Evolutionary conservation across 1,284 basidiomycete species (phyloP).

Genomic region (Rhodotorula sp.): DNA sequence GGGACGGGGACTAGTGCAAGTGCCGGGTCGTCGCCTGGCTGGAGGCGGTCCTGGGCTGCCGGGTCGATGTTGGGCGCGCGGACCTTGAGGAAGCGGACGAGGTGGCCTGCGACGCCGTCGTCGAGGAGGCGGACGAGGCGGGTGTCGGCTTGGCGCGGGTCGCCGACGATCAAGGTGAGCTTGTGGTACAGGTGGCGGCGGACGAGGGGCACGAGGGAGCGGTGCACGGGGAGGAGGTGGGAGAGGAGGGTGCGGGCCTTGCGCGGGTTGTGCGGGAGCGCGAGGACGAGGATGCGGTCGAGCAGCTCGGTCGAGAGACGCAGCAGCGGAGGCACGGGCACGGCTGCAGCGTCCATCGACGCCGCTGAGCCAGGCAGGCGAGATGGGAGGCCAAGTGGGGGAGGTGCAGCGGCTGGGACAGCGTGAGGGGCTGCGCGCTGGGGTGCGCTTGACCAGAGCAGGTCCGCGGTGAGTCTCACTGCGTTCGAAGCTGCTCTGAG

Average conservation of each 20-base stretch:
- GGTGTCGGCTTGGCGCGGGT: background rate
- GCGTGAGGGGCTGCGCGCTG: no score
- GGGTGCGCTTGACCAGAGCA: no score
- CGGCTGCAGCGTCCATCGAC: background rate
- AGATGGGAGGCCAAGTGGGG: background rate
- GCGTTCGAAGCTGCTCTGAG: no score
- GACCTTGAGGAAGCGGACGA: slow-evolving; percentile 10
- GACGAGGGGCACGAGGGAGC: slow-evolving; percentile 6
- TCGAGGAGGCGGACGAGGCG: slow-evolving; percentile 4
- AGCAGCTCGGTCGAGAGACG: slow-evolving; percentile 23
- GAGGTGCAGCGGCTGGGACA: no score
- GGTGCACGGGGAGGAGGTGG: slow-evolving; percentile 8
- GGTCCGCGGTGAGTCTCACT: no score
- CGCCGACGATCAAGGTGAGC: slow-evolving; percentile 12
- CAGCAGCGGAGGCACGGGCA: slow-evolving; percentile 7
- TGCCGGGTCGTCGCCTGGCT: slow-evolving; percentile 3
- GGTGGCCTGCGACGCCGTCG: background rate
- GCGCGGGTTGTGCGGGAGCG: background rate
- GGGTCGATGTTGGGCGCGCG: slow-evolving; percentile 7
- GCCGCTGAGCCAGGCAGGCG: background rate
- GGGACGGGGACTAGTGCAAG: slow-evolving; percentile 2
- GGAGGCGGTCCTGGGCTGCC: background rate
- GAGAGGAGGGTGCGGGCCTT: background rate
- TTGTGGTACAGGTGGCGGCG: slow-evolving; percentile 13
- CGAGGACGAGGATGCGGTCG: slow-evolving; percentile 17